Percentiles rank a stretch among this genome's conserved stretches.
Evolutionary conservation across 192 early-diverging fungal species (phyloP).

Genomic region (Podila epigama): DNA sequence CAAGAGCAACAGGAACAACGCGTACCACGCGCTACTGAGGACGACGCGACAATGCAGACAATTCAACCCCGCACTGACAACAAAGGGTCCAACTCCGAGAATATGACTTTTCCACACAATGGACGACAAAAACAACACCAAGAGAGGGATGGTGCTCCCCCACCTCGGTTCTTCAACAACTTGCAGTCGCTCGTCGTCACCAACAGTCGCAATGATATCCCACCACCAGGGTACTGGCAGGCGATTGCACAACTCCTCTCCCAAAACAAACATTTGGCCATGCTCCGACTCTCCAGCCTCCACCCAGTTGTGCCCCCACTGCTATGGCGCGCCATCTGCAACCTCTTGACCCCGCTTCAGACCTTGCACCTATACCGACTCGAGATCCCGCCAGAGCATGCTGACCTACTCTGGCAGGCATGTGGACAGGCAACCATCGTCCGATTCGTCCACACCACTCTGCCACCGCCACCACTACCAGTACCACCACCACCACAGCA

Average conservation of each 20-base stretch:
- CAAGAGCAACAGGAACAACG: too few species aligned
- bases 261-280: not conserved
- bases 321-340: not conserved
- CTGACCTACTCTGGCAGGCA: not conserved
- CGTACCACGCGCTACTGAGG: too few species aligned
- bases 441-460: not conserved
- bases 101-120: not conserved
- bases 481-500: not conserved
- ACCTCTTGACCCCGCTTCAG: not conserved
- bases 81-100: too few species aligned
- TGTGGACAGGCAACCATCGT: not conserved
- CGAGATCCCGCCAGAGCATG: not conserved
- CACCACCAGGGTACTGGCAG: not conserved
- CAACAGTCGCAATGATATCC: not conserved
- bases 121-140: not conserved
- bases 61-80: too few species aligned
- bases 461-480: not conserved
- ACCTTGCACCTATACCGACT: not conserved
- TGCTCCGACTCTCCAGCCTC: not conserved
- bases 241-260: not conserved
- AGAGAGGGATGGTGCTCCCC: too few species aligned
- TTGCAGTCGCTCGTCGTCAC: not conserved
- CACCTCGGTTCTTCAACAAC: too few species aligned
- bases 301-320: not conserved
- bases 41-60: too few species aligned